These are phyloP conservation scores for Orbilia ellipsospora DNA, from an alignment of 2,329 filamentous ascomycete species.

Conservation along the genomic window DNA sequence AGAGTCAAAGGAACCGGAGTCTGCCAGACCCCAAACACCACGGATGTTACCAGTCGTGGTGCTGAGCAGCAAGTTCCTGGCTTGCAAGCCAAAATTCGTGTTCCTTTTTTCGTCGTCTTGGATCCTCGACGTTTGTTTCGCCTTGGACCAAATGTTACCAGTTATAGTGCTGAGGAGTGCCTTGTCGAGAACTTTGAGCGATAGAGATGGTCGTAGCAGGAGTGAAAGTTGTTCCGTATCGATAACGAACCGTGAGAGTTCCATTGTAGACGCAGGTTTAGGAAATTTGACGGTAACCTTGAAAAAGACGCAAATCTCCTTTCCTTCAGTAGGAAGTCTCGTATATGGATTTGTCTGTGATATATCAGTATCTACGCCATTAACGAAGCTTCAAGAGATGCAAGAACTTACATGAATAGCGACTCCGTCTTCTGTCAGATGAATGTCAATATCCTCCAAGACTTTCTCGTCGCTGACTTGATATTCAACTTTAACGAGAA, in stretches of 20 bases:
- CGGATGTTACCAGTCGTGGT: slow-evolving; percentile 43
- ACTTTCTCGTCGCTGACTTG: slow-evolving; percentile 41
- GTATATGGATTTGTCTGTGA: slow-evolving; percentile 42
- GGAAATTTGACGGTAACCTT: slow-evolving; percentile 42
- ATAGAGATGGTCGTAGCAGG: slow-evolving; percentile 24
- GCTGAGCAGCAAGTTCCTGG: slow-evolving; percentile 29
- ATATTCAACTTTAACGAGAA: slow-evolving; percentile 40
- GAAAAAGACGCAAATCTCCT: slow-evolving; percentile 44
- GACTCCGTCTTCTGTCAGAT: slow-evolving; percentile 22
- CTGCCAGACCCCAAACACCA: slow-evolving; percentile 49
- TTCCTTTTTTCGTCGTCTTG: slow-evolving; percentile 36
- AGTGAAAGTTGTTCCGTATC: slow-evolving; percentile 42
- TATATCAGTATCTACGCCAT: slow-evolving; percentile 1
- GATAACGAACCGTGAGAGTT: slow-evolving; percentile 34
- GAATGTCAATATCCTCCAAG: slow-evolving; percentile 35
- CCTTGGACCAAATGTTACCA: slow-evolving; percentile 33
- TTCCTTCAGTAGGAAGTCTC: slow-evolving; percentile 11
- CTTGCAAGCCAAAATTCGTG: slow-evolving; percentile 51
- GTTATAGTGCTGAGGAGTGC: slow-evolving; percentile 36
- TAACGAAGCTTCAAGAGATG: too few relatives aligned
- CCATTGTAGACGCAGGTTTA: slow-evolving; percentile 14
- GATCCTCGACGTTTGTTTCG: slow-evolving; percentile 37
- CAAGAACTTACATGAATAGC: slow-evolving; percentile 30
- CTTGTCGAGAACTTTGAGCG: slow-evolving; percentile 49
- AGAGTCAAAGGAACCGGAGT: slow-evolving; percentile 35